Percentiles rank a stretch among this genome's conserved stretches.
Conservation (phyloP, 1,284 basidiomycete species). For the Acaromyces ingoldii region DNA sequence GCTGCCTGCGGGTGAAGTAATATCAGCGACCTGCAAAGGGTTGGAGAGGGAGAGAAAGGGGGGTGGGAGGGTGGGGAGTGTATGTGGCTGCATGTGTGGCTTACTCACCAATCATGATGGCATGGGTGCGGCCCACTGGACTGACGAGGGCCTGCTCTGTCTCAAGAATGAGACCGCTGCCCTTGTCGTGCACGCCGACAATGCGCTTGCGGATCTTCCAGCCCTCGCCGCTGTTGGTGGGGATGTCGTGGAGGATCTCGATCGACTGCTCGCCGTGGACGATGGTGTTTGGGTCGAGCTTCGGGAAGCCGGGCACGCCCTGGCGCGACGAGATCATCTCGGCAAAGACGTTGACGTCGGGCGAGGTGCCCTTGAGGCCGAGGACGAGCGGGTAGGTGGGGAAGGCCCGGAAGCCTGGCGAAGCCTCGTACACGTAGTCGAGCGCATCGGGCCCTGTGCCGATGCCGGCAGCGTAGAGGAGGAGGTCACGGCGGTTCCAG, state of each 20-base stretch:
- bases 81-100: no score
- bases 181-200: conserved; percentile 35
- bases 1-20: background rate
- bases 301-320: conserved; percentile 31
- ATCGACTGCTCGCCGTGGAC: conserved; percentile 53
- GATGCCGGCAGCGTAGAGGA: conserved; percentile 48
- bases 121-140: conserved; percentile 28
- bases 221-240: conserved; percentile 29
- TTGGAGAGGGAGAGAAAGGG: background rate
- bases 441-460: conserved; percentile 48
- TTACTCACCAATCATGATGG: conserved; percentile 31
- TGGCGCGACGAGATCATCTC: conserved; percentile 29
- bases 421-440: conserved; percentile 47
- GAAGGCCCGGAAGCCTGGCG: conserved; percentile 46
- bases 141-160: conserved; percentile 30
- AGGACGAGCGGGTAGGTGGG: conserved; percentile 52
- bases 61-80: background rate
- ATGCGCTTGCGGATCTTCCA: conserved; percentile 42
- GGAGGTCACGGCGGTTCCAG: conserved; percentile 51
- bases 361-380: conserved; percentile 32
- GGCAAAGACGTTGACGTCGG: conserved; percentile 48
- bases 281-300: conserved; percentile 50
- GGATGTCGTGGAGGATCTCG: conserved; percentile 47
- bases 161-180: conserved; percentile 37
- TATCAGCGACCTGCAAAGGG: background rate